phyloP scores from a whole-genome alignment of 306 rosid species.

The Dryas octopetala region DNA sequence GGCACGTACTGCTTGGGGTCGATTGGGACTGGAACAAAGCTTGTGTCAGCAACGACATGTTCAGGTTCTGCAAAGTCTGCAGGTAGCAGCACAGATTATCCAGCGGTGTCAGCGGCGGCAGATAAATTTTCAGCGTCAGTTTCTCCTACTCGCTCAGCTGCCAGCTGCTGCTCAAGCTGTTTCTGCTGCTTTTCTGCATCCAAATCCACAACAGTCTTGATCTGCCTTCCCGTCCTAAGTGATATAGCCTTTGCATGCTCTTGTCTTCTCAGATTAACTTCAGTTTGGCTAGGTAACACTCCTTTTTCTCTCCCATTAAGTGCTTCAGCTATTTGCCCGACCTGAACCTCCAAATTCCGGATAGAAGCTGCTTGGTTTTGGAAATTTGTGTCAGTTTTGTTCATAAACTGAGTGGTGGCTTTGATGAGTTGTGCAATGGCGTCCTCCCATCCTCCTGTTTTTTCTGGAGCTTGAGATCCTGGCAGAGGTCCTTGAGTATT shows the following conservation, averaged over 20 bases:
- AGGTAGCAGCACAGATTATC: no score
- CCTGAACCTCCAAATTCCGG: not conserved
- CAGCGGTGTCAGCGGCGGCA: no score
- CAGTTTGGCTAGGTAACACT: not conserved
- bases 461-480: not conserved
- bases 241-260: not conserved
- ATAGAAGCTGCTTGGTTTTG: not conserved
- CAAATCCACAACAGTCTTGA: no score
- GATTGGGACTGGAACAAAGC: no score
- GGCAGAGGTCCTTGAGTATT: not conserved
- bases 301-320: not conserved
- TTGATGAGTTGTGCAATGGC: not conserved
- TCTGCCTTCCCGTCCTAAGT: no score
- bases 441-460: not conserved
- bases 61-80: no score
- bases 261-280: not conserved
- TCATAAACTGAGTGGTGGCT: not conserved
- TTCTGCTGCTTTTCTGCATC: no score
- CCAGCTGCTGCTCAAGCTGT: no score
- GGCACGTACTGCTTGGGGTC: no score
- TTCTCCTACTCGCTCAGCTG: no score
- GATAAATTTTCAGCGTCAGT: no score
- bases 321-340: not conserved
- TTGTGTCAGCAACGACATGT: no score
- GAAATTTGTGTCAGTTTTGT: not conserved